phyloP scores from a whole-genome alignment of 2,329 filamentous ascomycete genomes.

The Talaromyces verruculosus region DNA sequence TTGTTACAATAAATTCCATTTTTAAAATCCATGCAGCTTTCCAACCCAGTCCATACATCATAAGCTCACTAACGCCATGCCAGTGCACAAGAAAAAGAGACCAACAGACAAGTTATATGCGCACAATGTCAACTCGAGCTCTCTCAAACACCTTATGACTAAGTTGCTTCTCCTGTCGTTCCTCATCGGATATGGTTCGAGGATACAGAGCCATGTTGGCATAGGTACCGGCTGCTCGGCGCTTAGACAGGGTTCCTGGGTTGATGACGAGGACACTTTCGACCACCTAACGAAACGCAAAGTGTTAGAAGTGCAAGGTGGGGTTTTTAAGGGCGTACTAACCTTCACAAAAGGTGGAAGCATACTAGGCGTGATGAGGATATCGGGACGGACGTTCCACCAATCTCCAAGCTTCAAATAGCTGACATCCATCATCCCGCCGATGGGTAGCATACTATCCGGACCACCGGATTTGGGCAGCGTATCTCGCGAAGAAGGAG shows the following conservation, averaged over 20 bases:
- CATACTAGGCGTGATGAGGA: slow-evolving; percentile 78
- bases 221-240: slow-evolving; percentile 80
- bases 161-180: slow-evolving; percentile 59
- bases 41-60: not conserved
- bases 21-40: not conserved
- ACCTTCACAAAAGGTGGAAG: slow-evolving; percentile 88
- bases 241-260: slow-evolving; percentile 82
- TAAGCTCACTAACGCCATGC: not conserved
- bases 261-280: slow-evolving; percentile 90
- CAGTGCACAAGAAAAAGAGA: not conserved
- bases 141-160: slow-evolving; percentile 77
- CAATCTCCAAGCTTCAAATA: slow-evolving; percentile 91
- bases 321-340: slow-evolving; percentile 31
- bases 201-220: slow-evolving; percentile 75
- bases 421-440: slow-evolving; percentile 76
- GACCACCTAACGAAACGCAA: slow-evolving; percentile 65
- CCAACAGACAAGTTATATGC: slow-evolving; percentile 55
- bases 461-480: slow-evolving; percentile 63
- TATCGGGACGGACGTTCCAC: slow-evolving; percentile 79
- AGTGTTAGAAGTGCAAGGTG: not conserved
- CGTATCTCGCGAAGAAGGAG: slow-evolving; percentile 68
- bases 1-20: not conserved
- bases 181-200: slow-evolving; percentile 59
- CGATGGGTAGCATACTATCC: slow-evolving; percentile 62
- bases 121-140: slow-evolving; percentile 81